Percentiles rank a stretch among this genome's conserved stretches.
phyloP scores from a whole-genome alignment of 2,329 filamentous ascomycete species.

The Neophaeococcomyces mojaviensis region DNA sequence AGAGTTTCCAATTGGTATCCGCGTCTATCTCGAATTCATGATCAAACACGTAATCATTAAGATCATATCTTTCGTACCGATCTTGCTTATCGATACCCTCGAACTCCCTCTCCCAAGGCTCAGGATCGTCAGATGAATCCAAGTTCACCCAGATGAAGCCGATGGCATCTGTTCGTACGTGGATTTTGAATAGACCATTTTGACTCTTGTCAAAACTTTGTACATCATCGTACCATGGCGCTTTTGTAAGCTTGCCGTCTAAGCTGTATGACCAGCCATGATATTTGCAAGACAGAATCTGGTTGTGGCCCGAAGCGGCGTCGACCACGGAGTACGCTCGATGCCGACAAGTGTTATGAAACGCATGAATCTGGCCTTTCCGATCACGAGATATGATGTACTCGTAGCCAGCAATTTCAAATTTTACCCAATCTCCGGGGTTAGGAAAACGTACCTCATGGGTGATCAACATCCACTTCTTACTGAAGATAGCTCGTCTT shows the following conservation, averaged over 20 bases:
- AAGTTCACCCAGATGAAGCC: slow-evolving; percentile 17
- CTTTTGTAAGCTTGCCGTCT: slow-evolving; percentile 52
- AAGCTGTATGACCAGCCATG: slow-evolving; percentile 58
- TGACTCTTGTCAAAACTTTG: slow-evolving; percentile 49
- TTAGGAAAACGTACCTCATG: slow-evolving; percentile 41
- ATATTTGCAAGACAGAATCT: slow-evolving; percentile 53
- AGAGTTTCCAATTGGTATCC: slow-evolving; percentile 19
- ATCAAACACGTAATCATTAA: slow-evolving; percentile 45
- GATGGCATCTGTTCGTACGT: slow-evolving; percentile 12
- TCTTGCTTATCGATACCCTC: slow-evolving; percentile 37
- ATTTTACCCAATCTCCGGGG: slow-evolving; percentile 36
- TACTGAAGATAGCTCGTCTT: slow-evolving; percentile 42
- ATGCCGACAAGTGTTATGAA: slow-evolving; percentile 58
- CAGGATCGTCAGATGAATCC: slow-evolving; percentile 10
- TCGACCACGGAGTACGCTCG: slow-evolving; percentile 49
- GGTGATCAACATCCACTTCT: slow-evolving; percentile 34
- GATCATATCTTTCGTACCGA: slow-evolving; percentile 44
- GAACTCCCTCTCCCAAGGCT: slow-evolving; percentile 15
- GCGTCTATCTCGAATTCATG: slow-evolving; percentile 25
- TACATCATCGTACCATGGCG: slow-evolving; percentile 50
- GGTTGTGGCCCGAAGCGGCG: slow-evolving; percentile 15
- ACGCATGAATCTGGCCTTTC: slow-evolving; percentile 48
- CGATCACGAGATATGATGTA: slow-evolving; percentile 48
- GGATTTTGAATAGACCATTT: slow-evolving; percentile 44
- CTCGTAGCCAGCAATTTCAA: slow-evolving; percentile 41